Evolutionary conservation across 1,139 yeast species (phyloP).

Genomic region (Geotrichum fermentans): DNA sequence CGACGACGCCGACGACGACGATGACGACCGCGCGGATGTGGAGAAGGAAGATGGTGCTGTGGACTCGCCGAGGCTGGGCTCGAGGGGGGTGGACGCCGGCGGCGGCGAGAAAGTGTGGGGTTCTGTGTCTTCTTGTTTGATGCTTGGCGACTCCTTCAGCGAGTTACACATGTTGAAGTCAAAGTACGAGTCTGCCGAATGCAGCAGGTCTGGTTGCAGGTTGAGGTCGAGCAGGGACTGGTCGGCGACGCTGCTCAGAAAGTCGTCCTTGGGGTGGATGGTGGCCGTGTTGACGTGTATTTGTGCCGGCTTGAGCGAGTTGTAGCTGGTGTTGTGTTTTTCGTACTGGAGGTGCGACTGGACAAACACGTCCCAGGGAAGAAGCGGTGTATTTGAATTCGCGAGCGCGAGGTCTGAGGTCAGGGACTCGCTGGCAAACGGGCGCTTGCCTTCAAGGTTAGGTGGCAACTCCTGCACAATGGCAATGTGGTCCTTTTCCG

Average conservation of each 20-base stretch:
- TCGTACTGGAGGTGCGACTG: slow-evolving; percentile 1
- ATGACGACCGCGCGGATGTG: neutral
- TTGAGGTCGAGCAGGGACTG: neutral
- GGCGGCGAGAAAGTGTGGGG: neutral
- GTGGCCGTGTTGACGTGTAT: neutral
- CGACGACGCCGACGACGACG: neutral
- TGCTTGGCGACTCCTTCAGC: no score
- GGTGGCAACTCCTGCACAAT: slow-evolving; percentile 10
- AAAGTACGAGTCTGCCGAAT: neutral
- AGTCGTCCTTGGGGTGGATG: neutral
- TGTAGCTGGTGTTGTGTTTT: neutral
- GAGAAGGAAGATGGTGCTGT: neutral
- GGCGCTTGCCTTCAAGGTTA: slow-evolving; percentile 1
- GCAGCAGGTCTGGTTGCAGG: neutral
- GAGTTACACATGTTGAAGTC: neutral
- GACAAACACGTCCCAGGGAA: slow-evolving; percentile 8
- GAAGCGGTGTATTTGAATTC: neutral
- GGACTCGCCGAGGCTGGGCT: neutral
- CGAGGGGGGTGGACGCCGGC: neutral
- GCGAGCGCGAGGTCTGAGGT: neutral
- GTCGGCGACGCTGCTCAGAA: neutral
- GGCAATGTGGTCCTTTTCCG: slow-evolving; percentile 8
- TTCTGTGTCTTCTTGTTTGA: no score
- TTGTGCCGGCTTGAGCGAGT: neutral
- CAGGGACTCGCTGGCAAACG: neutral